Base-by-base conservation (phyloP, 129 eudicot genomes). In the Flaveria brownii region DNA sequence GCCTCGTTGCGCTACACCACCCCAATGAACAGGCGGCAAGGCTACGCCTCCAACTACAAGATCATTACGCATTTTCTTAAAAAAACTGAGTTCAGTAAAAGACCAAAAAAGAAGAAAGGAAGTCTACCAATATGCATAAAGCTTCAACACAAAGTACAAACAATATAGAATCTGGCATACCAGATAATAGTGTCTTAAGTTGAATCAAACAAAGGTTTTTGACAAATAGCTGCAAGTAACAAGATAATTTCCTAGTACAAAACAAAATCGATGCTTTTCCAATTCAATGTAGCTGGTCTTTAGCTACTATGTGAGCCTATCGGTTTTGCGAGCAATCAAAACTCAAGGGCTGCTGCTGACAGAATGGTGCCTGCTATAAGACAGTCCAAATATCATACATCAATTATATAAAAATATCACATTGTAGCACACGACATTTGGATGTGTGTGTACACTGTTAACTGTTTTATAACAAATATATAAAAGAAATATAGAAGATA, bases 311-410 rank as follows among this genome's bases (percentile, higher is more conserved):
- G 7, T 22, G 50, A 67, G 33, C 66, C 78, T 81, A 90, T 59
- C 81, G 85, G 82, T 85, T 85, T 79, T 90, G 97, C 12, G 97
- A 84, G 89, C 88, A 93, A 70, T 90, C 98, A 80, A 93, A 93
- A 86, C 96, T 93, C 66, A 90, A 81, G 11, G 98, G 97, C 86
- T 90, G 98, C 93, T 93, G 65, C 65, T 59, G 97, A 72, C 87
- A 87, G 81, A 86, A 85, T 10, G 97, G 98, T 15, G 96, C 91
- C 98, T 93, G 86, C 85, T 23, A 59, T 82, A 75, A 14, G 0
- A 9, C 45, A 15, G 41, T 36, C 41, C 41, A 36, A 36, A 5
- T 4, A 36, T 4, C 41, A 36, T 4, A 5, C 41, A 36, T 36
- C 41, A 36, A 5, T 36, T 36, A 5, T 33, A 33, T 5, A 33